These are phyloP conservation scores for Protomyces lactucae-debilis DNA, from an alignment of 1,139 yeast species.

Conservation along the genomic window DNA sequence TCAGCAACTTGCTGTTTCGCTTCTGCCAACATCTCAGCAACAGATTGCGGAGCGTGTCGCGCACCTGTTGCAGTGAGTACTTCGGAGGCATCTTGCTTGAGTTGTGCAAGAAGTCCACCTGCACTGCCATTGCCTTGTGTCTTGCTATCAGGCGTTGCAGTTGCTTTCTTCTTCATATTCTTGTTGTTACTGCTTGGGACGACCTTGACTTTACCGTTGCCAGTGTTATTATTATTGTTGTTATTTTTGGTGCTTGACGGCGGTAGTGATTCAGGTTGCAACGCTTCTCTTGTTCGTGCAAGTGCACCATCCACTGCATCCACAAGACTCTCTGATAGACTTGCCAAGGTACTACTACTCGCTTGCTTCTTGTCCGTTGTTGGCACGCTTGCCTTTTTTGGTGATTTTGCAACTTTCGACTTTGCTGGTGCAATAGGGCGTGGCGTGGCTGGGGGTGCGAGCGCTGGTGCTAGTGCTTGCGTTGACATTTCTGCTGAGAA, in stretches of 20 bases:
- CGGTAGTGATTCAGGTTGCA: not conserved
- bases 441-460: not conserved
- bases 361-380: not conserved
- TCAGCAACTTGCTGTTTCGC: conserved; percentile 21
- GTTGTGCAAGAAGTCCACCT: not conserved
- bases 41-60: conserved; percentile 7
- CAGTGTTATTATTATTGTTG: not conserved
- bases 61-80: not conserved
- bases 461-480: not conserved
- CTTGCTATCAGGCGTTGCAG: too few species aligned
- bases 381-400: not conserved
- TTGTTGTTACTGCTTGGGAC: not conserved
- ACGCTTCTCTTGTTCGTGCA: not conserved
- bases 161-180: not conserved
- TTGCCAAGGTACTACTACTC: not conserved
- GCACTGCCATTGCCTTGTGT: not conserved
- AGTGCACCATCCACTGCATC: not conserved
- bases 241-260: not conserved
- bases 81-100: not conserved
- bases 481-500: not conserved
- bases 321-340: not conserved
- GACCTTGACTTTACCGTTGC: not conserved
- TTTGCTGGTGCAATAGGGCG: conserved; percentile 3
- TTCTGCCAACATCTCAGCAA: conserved; percentile 16
- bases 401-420: not conserved